Evolutionary conservation across 805 yeast species (phyloP).

Genomic region (Yarrowia sp.): DNA sequence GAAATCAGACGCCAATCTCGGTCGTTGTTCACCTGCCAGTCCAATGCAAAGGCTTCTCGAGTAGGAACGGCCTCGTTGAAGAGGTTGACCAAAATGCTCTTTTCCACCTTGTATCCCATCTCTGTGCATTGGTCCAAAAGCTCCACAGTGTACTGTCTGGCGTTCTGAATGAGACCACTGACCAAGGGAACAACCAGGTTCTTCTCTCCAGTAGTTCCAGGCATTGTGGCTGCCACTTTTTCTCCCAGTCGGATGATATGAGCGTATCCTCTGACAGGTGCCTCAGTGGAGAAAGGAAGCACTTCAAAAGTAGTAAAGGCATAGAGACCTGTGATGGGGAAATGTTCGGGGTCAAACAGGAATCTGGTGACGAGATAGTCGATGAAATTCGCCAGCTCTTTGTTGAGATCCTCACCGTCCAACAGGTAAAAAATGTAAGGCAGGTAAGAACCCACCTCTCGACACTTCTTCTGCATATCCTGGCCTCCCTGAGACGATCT

Average conservation of each 20-base stretch:
- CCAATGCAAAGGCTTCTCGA: conserved; percentile 28
- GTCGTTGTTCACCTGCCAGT: conserved; percentile 3
- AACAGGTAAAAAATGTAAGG: conserved; percentile 26
- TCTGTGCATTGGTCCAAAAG: conserved; percentile 27
- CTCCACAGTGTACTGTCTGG: conserved; percentile 30
- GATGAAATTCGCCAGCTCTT: conserved; percentile 13
- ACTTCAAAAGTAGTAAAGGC: conserved; percentile 30
- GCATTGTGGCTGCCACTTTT: conserved; percentile 5
- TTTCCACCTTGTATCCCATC: conserved; percentile 35
- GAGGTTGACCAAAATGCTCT: conserved; percentile 23
- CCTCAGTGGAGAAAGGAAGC: conserved; percentile 5
- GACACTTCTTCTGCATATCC: conserved; percentile 36
- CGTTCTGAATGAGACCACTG: conserved; percentile 14
- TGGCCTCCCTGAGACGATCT: conserved; percentile 14
- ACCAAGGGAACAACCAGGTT: conserved; percentile 27
- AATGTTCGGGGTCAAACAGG: conserved; percentile 28
- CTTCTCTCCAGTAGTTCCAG: conserved; percentile 18
- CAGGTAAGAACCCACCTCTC: conserved; percentile 24
- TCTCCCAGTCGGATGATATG: conserved; percentile 19
- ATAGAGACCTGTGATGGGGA: conserved; percentile 28
- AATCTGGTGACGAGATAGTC: conserved; percentile 25
- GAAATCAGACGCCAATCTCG: conserved; percentile 28
- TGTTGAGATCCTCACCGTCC: conserved; percentile 1
- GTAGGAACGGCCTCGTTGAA: conserved; percentile 19
- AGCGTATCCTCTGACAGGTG: conserved; percentile 5